Base-by-base conservation (phyloP, 176 grass and related monocot species). In the maize (Zea mays) region DNA sequence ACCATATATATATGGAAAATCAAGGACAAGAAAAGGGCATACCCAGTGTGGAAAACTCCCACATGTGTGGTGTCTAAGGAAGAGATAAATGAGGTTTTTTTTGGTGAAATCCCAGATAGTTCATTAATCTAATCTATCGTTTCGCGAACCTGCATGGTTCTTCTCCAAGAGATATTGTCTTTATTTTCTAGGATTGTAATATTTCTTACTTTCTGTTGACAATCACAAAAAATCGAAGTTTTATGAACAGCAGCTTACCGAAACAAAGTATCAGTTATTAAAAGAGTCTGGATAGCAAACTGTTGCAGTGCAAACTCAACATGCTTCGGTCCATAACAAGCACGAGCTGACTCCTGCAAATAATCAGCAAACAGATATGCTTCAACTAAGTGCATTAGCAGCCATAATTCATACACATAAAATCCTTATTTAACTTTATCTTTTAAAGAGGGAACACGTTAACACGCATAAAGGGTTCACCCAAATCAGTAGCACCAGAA, bases 271-370 rank as follows among this genome's bases (percentile, higher is more conserved):
- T 95, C 92, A 80, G 89, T 98, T 81, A 99, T 90, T 82, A 99
- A 77, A 92, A 99, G 96, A 79, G 89, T 95, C 71, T 94, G 87
- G 19, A 99, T 43, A 43, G 96, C 90, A 80, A 90, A 62, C 5
- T 84, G 67, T 12, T 94, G 92, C 52, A 92, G 86, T 72, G 96
- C 96, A 79, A 99, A 57, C 39, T 90, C 91, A 68, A 99, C 96
- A 85, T 99, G 92, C 78, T 81, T 92, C 83, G 91, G 91, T 59
- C 96, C 96, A 84, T 99, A 99, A 89, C 92, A 99, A 42, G 85
- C 92, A 85, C 96, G 92, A n/a, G 78, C 90, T 35, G 96, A 67
- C 48, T 99, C 96, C 96, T 99, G 77, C 55, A 86, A 69, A 72
- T 79, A 84, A 66, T 51, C 52, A 70, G 62, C 48, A 81, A 88